Evolutionary conservation across 225 moss, liverwort and hornwort genomes (phyloP).

Genomic region (Straminergon stramineum): DNA sequence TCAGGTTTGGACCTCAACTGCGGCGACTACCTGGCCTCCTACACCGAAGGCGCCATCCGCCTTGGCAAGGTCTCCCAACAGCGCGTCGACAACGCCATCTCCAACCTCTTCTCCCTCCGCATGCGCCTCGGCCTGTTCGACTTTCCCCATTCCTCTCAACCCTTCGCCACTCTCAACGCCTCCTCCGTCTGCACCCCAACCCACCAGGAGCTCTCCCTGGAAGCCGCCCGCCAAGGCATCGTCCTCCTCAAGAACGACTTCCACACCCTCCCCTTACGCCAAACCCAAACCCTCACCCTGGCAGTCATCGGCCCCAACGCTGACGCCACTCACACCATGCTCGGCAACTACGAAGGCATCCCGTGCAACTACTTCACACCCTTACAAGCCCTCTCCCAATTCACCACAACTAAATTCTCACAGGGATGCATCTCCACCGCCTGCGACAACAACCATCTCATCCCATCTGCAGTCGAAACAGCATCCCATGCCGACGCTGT

Average conservation of each 20-base stretch:
- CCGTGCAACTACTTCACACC: constrained; percentile 71
- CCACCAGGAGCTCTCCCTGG: constrained; percentile 66
- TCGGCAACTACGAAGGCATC: constrained; percentile 73
- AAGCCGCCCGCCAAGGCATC: constrained; percentile 75
- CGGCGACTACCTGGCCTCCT: constrained; percentile 53
- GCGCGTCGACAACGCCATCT: constrained; percentile 47
- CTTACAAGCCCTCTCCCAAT: constrained; percentile 28
- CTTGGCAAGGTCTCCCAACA: constrained; percentile 47
- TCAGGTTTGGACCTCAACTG: constrained; percentile 84
- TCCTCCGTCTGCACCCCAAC: constrained; percentile 47
- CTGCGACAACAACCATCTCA: constrained; percentile 23
- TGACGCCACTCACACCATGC: constrained; percentile 50
- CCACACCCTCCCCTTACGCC: constrained; percentile 35
- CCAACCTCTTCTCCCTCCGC: constrained; percentile 49
- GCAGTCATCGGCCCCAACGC: constrained; percentile 77
- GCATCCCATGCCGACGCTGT: constrained; percentile 45
- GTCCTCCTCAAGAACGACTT: constrained; percentile 75
- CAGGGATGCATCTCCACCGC: constrained; percentile 49
- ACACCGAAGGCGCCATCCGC: constrained; percentile 43
- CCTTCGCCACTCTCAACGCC: constrained; percentile 38
- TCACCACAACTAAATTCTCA: constrained; percentile 9
- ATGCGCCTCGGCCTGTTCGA: constrained; percentile 91
- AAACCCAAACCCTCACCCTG: not conserved
- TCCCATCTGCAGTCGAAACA: not conserved
- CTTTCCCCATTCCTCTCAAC: constrained; percentile 28